Base-by-base conservation (phyloP, 306 rosid species). In the Purshia tridentata region DNA sequence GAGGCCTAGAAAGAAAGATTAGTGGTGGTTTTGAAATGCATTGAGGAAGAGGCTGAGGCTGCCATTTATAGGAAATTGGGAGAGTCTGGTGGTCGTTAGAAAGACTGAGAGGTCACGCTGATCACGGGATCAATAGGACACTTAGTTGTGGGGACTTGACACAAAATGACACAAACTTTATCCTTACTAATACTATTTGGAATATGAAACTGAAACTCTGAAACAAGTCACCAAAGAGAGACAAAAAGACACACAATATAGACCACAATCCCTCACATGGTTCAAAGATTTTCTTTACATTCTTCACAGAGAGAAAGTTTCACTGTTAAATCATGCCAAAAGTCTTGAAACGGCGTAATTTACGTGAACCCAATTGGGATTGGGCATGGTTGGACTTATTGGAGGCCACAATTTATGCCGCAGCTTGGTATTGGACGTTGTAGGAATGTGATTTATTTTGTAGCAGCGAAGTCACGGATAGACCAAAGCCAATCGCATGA, bases 81-180 rank as follows among this genome's bases (percentile, higher is more conserved):
- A 29, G 35, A 3, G 35, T 29, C 35, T 29, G 35, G 35, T 29
- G 35, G 35, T 78, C 65, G 46, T 15, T 42, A 29, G 35, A 29
- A 29, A 29, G 35, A 29, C 2, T 1, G 35, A 29, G 35, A 29
- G 63, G 50, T 78, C 49, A 53, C 57, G 56, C 40, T 70, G 77
- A 66, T 89, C 89, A 89, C 97, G 92, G 86, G 84, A 85, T 87
- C 83, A 82, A 57, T 23, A 41, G 63, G 63, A 2, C n/a, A 6
- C 12, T 57, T 23, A 14, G 15, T 35, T 58, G n/a, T 58, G n/a
- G 13, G 18, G 18, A 29, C 40, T 23, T 23, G 23, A 58, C 63
- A 58, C 9, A 23, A 11, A 15, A 35, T 60, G 39, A 46, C 54
- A 52, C 59, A 35, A 61, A 44, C 78, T 66, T 72, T 70, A 66